Evolutionary conservation across 1,284 basidiomycete genomes (phyloP), one percentile per base, ranked within the genome.

Genomic region (Naganishia liquefaciens): DNA sequence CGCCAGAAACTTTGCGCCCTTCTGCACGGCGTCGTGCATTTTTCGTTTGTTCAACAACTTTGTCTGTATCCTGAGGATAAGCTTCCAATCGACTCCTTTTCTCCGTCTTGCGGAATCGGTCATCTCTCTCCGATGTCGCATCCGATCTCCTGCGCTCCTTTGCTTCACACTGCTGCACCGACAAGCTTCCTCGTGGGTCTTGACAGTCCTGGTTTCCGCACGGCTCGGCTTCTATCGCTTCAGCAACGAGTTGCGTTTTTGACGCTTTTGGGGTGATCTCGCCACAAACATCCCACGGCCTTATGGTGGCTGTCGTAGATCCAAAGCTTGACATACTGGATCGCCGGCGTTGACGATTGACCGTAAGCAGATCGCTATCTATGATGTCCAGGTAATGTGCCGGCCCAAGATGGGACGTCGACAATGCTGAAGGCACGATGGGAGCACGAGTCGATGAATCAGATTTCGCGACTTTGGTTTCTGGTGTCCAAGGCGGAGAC

Each of bases 311-410:
- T 13, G 66, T 58, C 4, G 50, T 61, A 13, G 62, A 64, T 39
- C 64, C 66, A 19, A 67, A 62, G 40, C 66, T 67, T 10, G 54
- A 44, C 55, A 65, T 47, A 30, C 63, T 65, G 21, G 63, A 61
- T 47, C 63, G 63, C 23, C 63, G 60, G 21, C 42, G 60, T 40
- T 33, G 50, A 27, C 55, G 43, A 46, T 60, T 60, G 46, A 60
- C 46, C n/a, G 46, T 60, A 15, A 60, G 30, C 11, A 60, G 2
- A 10, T 37, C 30, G 49, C 33, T 49, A 33, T 60, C 55, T 30
- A 60, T 39, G 6, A 30, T 17, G 21, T 60, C 55, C 13, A 39
- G 55, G 33, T 60, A 40, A 27, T 50, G 49, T 2, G n/a, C 7
- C 13, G 44, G 30, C 7, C n/a, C 33, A 1, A 60, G 46, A 40